Conservation (phyloP, 306 rosid species). For the Acacia acuminata region DNA sequence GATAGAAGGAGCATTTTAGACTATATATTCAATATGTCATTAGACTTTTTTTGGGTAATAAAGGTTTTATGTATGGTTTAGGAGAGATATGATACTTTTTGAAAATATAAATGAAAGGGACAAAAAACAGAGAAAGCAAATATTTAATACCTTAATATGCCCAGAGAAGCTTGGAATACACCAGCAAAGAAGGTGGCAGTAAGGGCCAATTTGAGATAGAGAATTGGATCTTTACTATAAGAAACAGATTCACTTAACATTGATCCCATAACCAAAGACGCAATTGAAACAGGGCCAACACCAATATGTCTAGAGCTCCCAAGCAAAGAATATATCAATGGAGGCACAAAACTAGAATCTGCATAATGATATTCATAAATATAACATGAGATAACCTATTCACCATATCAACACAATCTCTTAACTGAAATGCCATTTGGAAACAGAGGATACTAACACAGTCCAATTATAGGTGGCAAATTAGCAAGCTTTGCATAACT, state of each 20-base stretch:
- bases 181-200: constrained; percentile 95
- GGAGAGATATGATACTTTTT: not conserved
- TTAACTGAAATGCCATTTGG: not conserved
- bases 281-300: constrained; percentile 97
- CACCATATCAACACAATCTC: not conserved
- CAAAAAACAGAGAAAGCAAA: not conserved
- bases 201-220: constrained; percentile 83
- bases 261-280: constrained; percentile 97
- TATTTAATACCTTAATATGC: constrained; percentile 67
- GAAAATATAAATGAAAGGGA: not conserved
- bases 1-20: not conserved
- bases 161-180: constrained; percentile 79
- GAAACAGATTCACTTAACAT: constrained; percentile 82
- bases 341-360: constrained; percentile 99
- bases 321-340: constrained; percentile 78
- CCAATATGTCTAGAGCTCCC: constrained; percentile 94
- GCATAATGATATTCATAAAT: constrained; percentile 25
- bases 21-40: not conserved
- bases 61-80: not conserved
- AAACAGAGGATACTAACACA: constrained; percentile 60
- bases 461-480: constrained; percentile 91
- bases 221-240: constrained; percentile 49
- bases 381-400: not conserved
- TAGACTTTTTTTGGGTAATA: too few relatives aligned
- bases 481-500: constrained; percentile 96